These are phyloP conservation scores for Schizophyllum commune DNA, from an alignment of 1,284 basidiomycete genomes.

Conservation along the genomic window DNA sequence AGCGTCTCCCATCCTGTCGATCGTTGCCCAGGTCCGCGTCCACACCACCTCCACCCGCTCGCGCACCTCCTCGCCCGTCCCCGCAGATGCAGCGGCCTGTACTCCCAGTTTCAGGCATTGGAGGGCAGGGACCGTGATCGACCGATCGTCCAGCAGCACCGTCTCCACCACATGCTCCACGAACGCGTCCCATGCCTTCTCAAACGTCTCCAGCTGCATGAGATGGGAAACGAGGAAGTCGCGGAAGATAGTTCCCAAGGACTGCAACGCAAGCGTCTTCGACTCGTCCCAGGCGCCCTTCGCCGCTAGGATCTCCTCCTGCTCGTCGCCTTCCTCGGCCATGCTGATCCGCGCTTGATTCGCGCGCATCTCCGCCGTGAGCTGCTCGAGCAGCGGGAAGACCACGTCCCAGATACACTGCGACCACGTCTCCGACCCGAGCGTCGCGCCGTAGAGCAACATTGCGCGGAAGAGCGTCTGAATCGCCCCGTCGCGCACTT, in stretches of 20 bases:
- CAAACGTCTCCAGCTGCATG: constrained; percentile 63
- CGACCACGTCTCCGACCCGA: constrained; percentile 80
- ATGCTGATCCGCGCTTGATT: constrained; percentile 14
- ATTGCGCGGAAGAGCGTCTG: constrained; percentile 93
- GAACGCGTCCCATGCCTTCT: constrained; percentile 65
- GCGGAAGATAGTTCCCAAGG: constrained; percentile 77
- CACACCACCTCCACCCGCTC: constrained; percentile 41
- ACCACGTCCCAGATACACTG: constrained; percentile 84
- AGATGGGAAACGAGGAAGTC: constrained; percentile 74
- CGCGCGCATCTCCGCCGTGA: constrained; percentile 48
- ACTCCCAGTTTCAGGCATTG: constrained; percentile 77
- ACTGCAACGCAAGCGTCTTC: constrained; percentile 79
- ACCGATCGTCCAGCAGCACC: constrained; percentile 60
- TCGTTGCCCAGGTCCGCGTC: constrained; percentile 64
- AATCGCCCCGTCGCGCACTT: constrained; percentile 89
- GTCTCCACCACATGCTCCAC: constrained; percentile 62
- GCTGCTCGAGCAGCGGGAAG: constrained; percentile 79
- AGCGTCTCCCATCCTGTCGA: constrained; percentile 58
- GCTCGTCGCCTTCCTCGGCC: constrained; percentile 14
- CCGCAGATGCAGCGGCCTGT: constrained; percentile 36
- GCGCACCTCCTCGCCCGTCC: constrained; percentile 28
- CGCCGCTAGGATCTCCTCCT: neutral
- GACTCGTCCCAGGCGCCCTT: constrained; percentile 73
- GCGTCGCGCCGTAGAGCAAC: constrained; percentile 83
- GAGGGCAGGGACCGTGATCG: constrained; percentile 72